Evolutionary conservation across 1,139 yeast species (phyloP).

Genomic region (Magnusiomyces ingens): DNA sequence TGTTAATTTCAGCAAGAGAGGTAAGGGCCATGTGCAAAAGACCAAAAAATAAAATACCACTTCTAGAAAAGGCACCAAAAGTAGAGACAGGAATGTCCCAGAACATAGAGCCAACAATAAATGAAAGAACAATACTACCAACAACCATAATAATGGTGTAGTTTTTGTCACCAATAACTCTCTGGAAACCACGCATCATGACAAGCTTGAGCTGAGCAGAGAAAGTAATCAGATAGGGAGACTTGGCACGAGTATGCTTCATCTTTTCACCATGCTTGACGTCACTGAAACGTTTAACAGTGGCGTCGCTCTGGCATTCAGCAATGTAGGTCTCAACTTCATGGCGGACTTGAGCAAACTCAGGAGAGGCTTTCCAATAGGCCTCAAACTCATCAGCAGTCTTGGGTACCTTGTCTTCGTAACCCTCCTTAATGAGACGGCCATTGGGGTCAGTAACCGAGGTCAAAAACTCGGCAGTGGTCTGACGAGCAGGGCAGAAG

Average conservation of each 20-base stretch:
- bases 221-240: constrained; percentile 34
- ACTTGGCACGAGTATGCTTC: constrained; percentile 28
- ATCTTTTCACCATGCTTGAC: constrained; percentile 24
- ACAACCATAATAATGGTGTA: constrained; percentile 43
- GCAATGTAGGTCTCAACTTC: constrained; percentile 39
- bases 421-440: constrained; percentile 39
- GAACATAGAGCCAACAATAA: constrained; percentile 50
- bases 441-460: constrained; percentile 54
- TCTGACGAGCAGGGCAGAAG: constrained; percentile 51
- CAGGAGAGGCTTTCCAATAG: constrained; percentile 48
- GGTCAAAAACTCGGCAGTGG: constrained; percentile 52
- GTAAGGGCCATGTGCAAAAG: constrained; percentile 38
- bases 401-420: constrained; percentile 44
- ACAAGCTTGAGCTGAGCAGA: constrained; percentile 30
- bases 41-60: constrained; percentile 40
- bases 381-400: constrained; percentile 50
- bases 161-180: constrained; percentile 48
- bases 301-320: constrained; percentile 35
- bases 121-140: constrained; percentile 45
- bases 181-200: constrained; percentile 46
- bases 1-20: constrained; percentile 39
- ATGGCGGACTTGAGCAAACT: constrained; percentile 35
- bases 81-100: constrained; percentile 44
- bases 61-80: constrained; percentile 46
- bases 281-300: constrained; percentile 14